Percentiles rank a stretch among this genome's conserved stretches.
Evolutionary conservation across 129 eudicot species (phyloP).

Genomic region (Tagetes patula): DNA sequence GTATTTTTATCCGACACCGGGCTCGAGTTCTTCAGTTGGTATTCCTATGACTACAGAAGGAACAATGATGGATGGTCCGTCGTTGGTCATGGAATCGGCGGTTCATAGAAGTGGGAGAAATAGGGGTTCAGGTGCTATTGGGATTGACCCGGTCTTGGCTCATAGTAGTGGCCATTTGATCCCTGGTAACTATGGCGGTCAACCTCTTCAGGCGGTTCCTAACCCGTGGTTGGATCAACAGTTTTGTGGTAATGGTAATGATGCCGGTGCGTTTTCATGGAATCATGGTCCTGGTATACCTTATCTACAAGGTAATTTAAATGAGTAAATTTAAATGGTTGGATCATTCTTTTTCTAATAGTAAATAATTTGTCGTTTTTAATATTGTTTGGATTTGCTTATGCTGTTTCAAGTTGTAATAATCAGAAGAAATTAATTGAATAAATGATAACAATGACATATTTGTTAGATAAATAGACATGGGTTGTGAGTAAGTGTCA

Average conservation of each 20-base stretch:
- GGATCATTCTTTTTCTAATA: neutral
- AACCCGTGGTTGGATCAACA: constrained; percentile 73
- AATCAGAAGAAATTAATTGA: neutral
- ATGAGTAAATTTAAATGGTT: neutral
- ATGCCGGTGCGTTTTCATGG: constrained; percentile 53
- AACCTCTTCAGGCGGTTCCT: constrained; percentile 53
- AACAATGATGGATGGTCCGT: constrained; percentile 36
- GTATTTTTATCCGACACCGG: constrained; percentile 45
- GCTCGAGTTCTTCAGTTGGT: constrained; percentile 67
- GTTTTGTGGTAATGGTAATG: constrained; percentile 47
- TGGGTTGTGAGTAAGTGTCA: neutral
- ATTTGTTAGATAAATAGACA: neutral
- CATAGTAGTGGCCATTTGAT: constrained; percentile 46
- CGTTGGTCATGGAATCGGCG: constrained; percentile 47
- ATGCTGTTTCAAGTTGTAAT: neutral
- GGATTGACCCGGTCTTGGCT: constrained; percentile 44
- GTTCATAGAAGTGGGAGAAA: constrained; percentile 46
- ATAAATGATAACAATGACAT: neutral
- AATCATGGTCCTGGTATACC: constrained; percentile 53
- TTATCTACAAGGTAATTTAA: constrained; percentile 61
- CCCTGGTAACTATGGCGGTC: constrained; percentile 53
- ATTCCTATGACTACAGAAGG: constrained; percentile 52
- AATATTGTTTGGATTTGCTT: constrained; percentile 1
- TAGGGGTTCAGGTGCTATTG: constrained; percentile 49
- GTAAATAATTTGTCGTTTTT: too few species aligned